Evolutionary conservation across 768 basidiomycete species (phyloP).

Genomic region (Xanthoconium purpureum): DNA sequence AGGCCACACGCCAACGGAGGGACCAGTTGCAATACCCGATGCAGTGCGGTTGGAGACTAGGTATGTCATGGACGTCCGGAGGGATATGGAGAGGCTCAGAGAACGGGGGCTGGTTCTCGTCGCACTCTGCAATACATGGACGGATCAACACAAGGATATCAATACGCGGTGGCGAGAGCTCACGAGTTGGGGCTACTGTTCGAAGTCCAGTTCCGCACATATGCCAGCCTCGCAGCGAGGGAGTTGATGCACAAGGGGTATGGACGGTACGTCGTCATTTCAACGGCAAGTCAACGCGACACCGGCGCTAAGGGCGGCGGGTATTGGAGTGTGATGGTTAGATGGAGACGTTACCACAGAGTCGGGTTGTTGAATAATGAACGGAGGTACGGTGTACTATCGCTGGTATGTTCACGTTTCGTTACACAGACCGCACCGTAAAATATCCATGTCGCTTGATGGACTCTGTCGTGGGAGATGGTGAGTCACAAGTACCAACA

Average conservation of each 20-base stretch:
- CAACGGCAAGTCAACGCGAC: too few relatives aligned
- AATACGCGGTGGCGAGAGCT: not conserved
- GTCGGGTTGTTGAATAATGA: too few relatives aligned
- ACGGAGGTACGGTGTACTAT: too few relatives aligned
- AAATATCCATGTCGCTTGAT: too few relatives aligned
- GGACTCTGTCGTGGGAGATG: too few relatives aligned
- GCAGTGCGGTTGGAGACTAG: not conserved
- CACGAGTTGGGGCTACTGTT: not conserved
- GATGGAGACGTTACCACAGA: too few relatives aligned
- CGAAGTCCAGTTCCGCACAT: conserved; percentile 2
- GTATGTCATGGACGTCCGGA: not conserved
- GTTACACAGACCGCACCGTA: too few relatives aligned
- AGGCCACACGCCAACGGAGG: not conserved
- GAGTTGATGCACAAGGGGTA: conserved; percentile 1
- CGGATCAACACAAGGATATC: not conserved
- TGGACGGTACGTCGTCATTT: not conserved
- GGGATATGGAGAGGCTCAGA: not conserved
- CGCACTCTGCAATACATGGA: not conserved
- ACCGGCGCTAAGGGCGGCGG: too few relatives aligned
- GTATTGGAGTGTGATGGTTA: too few relatives aligned
- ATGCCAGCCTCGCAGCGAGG: not conserved
- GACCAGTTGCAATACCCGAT: not conserved
- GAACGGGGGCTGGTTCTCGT: not conserved
- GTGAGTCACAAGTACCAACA: too few relatives aligned
- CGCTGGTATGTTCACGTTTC: too few relatives aligned